Conservation (phyloP, 352 stramenopile genomes). For the Phytophthora syringae region DNA sequence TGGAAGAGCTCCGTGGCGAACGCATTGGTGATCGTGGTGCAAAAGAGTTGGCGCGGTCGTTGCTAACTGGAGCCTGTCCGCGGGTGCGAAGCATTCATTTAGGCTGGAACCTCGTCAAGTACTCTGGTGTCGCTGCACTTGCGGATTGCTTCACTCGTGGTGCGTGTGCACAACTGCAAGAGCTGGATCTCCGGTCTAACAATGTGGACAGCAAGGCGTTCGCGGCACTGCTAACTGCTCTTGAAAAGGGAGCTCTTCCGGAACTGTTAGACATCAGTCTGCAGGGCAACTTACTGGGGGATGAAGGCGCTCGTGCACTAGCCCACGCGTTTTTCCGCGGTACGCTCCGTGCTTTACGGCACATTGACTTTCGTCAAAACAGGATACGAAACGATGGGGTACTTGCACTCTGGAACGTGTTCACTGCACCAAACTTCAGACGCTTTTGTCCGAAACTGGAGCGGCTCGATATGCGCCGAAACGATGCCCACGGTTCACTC, state of each 20-base stretch:
- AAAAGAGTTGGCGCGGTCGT: slow-evolving; percentile 59
- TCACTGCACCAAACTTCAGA: slow-evolving; percentile 56
- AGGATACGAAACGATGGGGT: slow-evolving; percentile 65
- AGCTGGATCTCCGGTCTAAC: slow-evolving; percentile 75
- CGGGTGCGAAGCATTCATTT: slow-evolving; percentile 61
- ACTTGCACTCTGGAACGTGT: slow-evolving; percentile 73
- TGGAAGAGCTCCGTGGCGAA: slow-evolving; percentile 63
- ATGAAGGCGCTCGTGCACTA: slow-evolving; percentile 62
- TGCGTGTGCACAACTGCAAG: slow-evolving; percentile 55
- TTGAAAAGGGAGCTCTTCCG: slow-evolving; percentile 57
- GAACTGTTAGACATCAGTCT: slow-evolving; percentile 62
- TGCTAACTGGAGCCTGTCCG: slow-evolving; percentile 74
- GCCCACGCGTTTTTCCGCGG: slow-evolving; percentile 64
- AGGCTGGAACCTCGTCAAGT: slow-evolving; percentile 76
- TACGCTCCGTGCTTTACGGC: slow-evolving; percentile 45
- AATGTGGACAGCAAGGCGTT: slow-evolving; percentile 55
- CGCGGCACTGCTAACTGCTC: slow-evolving; percentile 40
- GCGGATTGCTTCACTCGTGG: slow-evolving; percentile 61
- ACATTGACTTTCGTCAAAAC: slow-evolving; percentile 72
- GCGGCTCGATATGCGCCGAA: slow-evolving; percentile 68
- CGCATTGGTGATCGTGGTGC: slow-evolving; percentile 61
- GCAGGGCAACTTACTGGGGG: slow-evolving; percentile 63
- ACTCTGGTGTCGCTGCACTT: slow-evolving; percentile 54
- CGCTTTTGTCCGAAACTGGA: slow-evolving; percentile 68
- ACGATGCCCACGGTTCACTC: slow-evolving; percentile 55